Evolutionary conservation across 208 protist genomes (phyloP), one percentile per base, ranked within the genome.

Genomic region (Herpetomonas samuelpessoai): DNA sequence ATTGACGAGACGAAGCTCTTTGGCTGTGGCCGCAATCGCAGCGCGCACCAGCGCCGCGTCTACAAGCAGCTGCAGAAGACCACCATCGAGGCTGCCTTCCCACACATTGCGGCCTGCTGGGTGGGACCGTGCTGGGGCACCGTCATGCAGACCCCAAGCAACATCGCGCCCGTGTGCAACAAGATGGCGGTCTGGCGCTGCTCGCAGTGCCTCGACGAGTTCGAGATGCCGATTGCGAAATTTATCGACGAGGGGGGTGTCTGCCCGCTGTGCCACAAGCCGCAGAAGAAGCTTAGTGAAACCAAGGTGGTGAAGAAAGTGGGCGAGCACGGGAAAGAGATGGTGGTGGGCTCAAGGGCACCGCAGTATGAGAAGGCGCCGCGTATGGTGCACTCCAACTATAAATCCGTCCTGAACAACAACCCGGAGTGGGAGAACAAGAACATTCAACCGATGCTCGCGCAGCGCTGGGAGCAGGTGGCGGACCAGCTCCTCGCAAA

Each of bases 391-490:
- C 88, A 95, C 62, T 76, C 76, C 1, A 95, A 92, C 64, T 95
- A 92, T 70, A 65, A 71, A 21, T 87, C 77, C 59, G 88, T 95
- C 0, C 70, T 95, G 26, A 66, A 79, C 58, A 58, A n/a, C 21
- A 95, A 95, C 60, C 85, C 88, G 0, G 73, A 95, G 71, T 95
- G 88, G 85, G 81, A 89, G 52, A 62, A 72, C 14, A 70, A 67
- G 31, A 95, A 92, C 66, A 80, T 95, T 45, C 82, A 91, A 65
- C 89, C 89, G 1, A 95, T 95, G 89, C 75, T 95, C 22, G 89
- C 89, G 50, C 83, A 92, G 50, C 77, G 75, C 26, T 95, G 89
- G 86, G 84, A 93, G 46, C 61, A 74, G 18, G 84, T 92, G 29
- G 69, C 66, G 21, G 67, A 76, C n/a, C 54, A 87, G 53, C 70